A percentile compares a stretch with the other conserved stretches of the same genome.
phyloP scores from a whole-genome alignment of 495 filamentous ascomycete species.

The Hyaloscypha hepaticicola region DNA sequence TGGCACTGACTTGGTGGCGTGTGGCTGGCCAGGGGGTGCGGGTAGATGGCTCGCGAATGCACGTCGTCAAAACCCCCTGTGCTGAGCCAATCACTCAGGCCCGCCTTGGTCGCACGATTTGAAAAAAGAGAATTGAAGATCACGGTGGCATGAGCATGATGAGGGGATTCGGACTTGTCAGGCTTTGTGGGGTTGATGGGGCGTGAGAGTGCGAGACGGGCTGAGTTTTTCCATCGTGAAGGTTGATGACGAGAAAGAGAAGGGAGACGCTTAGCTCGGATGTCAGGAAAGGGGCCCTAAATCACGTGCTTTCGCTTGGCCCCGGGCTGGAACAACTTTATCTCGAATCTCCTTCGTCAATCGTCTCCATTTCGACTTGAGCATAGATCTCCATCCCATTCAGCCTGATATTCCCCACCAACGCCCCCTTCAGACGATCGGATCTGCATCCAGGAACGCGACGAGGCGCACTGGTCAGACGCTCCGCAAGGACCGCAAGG shows the following conservation, averaged over 20 bases:
- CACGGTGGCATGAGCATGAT: not conserved
- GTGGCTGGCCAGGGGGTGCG: not conserved
- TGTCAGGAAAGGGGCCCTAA: not conserved
- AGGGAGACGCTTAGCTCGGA: not conserved
- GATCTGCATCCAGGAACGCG: not conserved
- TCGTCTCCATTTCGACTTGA: not conserved
- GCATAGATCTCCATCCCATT: not conserved
- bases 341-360: not conserved
- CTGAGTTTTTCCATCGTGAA: not conserved
- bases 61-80: slow-evolving; percentile 5
- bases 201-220: not conserved
- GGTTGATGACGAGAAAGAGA: not conserved
- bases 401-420: not conserved
- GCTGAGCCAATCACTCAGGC: not conserved
- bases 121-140: not conserved
- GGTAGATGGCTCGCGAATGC: not conserved
- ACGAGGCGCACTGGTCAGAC: not conserved
- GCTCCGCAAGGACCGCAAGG: not conserved
- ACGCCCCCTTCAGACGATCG: not conserved
- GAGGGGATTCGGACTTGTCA: not conserved
- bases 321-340: slow-evolving; percentile 4
- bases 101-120: not conserved
- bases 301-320: not conserved
- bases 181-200: not conserved
- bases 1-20: not conserved